Conservation (phyloP, 495 filamentous ascomycete genomes). For the Podospora comata region DNA sequence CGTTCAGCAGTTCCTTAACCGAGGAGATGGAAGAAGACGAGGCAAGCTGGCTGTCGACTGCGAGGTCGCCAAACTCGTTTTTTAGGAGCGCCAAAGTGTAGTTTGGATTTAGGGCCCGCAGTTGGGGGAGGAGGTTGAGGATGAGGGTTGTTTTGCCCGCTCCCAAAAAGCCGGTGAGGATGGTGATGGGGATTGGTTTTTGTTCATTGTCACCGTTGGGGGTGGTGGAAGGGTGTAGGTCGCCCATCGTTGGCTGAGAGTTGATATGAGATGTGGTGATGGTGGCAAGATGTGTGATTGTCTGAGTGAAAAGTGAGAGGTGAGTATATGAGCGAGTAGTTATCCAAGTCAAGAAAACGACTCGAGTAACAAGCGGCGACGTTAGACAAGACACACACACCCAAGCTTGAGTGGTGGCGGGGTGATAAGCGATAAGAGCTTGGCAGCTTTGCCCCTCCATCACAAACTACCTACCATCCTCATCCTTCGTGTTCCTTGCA, state of each 20-base stretch:
- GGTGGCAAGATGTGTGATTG: no score
- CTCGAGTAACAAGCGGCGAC: neutral
- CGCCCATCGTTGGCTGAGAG: neutral
- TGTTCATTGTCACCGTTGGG: conserved; percentile 6
- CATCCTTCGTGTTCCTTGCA: neutral
- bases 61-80: conserved; percentile 96
- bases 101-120: conserved; percentile 56
- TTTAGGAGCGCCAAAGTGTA: conserved; percentile 94
- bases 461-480: neutral
- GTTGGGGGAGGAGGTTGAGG: conserved; percentile 83
- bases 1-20: conserved; percentile 86
- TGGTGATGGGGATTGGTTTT: conserved; percentile 78
- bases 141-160: conserved; percentile 93
- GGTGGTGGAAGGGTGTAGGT: neutral
- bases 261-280: neutral
- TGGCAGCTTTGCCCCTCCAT: neutral
- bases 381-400: neutral
- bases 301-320: neutral
- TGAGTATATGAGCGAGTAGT: neutral
- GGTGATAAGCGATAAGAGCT: neutral
- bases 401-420: neutral
- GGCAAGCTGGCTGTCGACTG: conserved; percentile 87
- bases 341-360: neutral
- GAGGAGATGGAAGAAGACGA: conserved; percentile 77
- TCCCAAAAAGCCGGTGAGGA: conserved; percentile 91